Percentiles rank a stretch among this genome's conserved stretches.
These are phyloP conservation scores for Dactylella cylindrospora DNA, from an alignment of 2,329 filamentous ascomycete genomes.

Conservation along the genomic window DNA sequence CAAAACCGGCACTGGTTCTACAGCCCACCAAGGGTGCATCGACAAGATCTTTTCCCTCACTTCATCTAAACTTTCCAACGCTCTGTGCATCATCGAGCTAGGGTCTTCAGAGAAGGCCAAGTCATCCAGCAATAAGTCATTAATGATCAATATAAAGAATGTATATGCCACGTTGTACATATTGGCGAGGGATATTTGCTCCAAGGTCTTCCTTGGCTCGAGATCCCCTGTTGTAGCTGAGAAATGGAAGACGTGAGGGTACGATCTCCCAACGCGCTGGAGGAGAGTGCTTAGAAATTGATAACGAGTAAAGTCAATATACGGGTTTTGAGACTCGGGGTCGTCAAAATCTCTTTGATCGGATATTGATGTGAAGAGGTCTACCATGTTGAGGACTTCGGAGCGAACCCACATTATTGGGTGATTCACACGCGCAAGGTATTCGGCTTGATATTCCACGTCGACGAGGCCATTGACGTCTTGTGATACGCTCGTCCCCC, in stretches of 20 bases:
- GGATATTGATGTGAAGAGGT: conserved; percentile 6
- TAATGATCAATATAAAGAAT: conserved; percentile 17
- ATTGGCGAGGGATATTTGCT: conserved; percentile 19
- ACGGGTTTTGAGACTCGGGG: conserved; percentile 12
- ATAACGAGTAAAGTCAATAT: conserved; percentile 31
- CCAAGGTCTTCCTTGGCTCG: conserved; percentile 6
- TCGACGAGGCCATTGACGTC: not conserved
- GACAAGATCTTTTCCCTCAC: conserved; percentile 12
- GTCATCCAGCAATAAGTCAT: conserved; percentile 7
- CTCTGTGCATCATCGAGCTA: too few species aligned
- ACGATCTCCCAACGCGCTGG: conserved; percentile 5
- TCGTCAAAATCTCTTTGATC: conserved; percentile 10
- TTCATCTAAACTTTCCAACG: too few species aligned
- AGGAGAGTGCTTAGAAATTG: conserved; percentile 16
- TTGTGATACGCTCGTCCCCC: conserved; percentile 12
- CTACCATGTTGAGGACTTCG: conserved; percentile 16
- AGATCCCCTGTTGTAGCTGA: conserved; percentile 16
- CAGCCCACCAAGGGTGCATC: conserved; percentile 8
- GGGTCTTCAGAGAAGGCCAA: conserved; percentile 11
- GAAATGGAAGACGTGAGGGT: conserved; percentile 11
- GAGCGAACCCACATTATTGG: conserved; percentile 30
- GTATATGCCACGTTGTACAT: conserved; percentile 24
- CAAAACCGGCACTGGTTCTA: conserved; percentile 3
- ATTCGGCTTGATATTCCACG: not conserved
- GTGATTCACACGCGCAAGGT: conserved; percentile 14